phyloP scores from a whole-genome alignment of 176 grass and related monocot genomes.

The Puya raimondii region DNA sequence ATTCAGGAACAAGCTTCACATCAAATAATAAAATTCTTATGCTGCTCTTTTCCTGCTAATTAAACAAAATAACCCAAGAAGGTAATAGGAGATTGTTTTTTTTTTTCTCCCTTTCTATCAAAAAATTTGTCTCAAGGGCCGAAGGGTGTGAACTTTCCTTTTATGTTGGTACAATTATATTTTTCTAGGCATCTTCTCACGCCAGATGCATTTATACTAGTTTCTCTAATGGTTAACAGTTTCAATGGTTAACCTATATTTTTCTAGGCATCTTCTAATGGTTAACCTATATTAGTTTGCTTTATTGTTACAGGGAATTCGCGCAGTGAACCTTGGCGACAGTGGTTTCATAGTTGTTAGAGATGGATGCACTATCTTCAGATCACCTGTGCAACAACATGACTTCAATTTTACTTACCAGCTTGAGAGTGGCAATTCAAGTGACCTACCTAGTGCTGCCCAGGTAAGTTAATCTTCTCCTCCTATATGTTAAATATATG shows the following conservation, averaged over 20 bases:
- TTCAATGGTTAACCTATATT: too few species aligned
- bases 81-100: neutral
- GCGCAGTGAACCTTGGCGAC: conserved; percentile 88
- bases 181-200: neutral
- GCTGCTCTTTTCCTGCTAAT: neutral
- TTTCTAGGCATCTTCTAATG: neutral
- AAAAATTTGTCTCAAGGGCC: too few species aligned
- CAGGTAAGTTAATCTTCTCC: conserved; percentile 45
- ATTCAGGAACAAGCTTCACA: too few species aligned
- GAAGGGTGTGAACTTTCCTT: neutral
- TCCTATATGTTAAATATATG: neutral
- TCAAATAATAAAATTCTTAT: neutral
- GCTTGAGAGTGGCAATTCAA: conserved; percentile 88
- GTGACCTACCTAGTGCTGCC: conserved; percentile 90
- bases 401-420: conserved; percentile 99
- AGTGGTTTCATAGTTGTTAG: conserved; percentile 89
- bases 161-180: neutral
- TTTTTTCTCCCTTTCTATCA: neutral
- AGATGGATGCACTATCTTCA: conserved; percentile 77
- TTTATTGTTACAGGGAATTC: conserved; percentile 47
- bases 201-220: neutral
- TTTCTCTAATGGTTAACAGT: too few species aligned
- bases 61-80: neutral
- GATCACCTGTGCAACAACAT: conserved; percentile 88
- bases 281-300: neutral